These are phyloP conservation scores for Daldinia sp. DNA, from an alignment of 2,329 filamentous ascomycete genomes.

Conservation along the genomic window DNA sequence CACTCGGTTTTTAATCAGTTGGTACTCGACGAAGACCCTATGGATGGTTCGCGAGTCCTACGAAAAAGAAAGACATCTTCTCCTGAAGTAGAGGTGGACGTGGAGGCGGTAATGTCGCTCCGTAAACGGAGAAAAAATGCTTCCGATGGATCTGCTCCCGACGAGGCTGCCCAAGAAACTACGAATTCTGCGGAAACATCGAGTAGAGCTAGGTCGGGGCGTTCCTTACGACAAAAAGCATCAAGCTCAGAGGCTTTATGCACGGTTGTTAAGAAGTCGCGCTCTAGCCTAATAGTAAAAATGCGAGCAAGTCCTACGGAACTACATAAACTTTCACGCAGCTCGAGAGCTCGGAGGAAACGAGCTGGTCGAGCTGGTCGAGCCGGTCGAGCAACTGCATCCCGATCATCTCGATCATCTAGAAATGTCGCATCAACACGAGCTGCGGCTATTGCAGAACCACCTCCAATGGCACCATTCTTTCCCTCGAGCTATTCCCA, in stretches of 20 bases:
- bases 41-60: constrained; percentile 79
- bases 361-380: constrained; percentile 54
- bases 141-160: constrained; percentile 52
- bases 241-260: constrained; percentile 51
- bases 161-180: constrained; percentile 47
- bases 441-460: constrained; percentile 46
- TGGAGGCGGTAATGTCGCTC: constrained; percentile 59
- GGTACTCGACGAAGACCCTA: constrained; percentile 74
- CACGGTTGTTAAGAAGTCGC: constrained; percentile 53
- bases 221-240: constrained; percentile 66
- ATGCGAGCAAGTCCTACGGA: constrained; percentile 66
- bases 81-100: constrained; percentile 66
- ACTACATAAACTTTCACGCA: constrained; percentile 67
- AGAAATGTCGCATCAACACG: constrained; percentile 44
- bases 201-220: constrained; percentile 55
- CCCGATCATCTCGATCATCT: constrained; percentile 44
- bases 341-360: constrained; percentile 66
- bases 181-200: constrained; percentile 48
- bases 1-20: constrained; percentile 81
- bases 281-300: constrained; percentile 61
- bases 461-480: constrained; percentile 64
- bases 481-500: constrained; percentile 70
- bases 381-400: constrained; percentile 48
- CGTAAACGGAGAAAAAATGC: constrained; percentile 63
- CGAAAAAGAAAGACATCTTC: constrained; percentile 87